Base-by-base conservation (phyloP, 2,329 filamentous ascomycete genomes). In the Pseudogymnoascus sp. region DNA sequence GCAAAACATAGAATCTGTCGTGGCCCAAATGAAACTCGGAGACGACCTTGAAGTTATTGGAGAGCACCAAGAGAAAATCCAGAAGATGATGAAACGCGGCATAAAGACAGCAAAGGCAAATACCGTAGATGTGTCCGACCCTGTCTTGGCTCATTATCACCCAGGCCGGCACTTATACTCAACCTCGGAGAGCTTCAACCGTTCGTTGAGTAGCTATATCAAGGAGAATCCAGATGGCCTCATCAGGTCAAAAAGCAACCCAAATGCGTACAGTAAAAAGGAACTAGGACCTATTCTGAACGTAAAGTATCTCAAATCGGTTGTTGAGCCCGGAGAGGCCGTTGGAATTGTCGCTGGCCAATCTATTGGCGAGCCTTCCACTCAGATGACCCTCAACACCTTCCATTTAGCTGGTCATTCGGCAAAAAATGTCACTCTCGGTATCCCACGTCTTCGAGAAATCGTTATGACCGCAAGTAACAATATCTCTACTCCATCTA, bases 361-460 rank as follows among this genome's bases (percentile, higher is more conserved):
- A 76, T 97, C 93, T 33, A 87, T 99, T 42, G 94, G 94, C 72
- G 95, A 99, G 73, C 94, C 95, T 7, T 97, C 92, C 2, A 99
- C 94, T 9, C 94, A 99, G 75, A 99, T 99, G 95, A 99, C 95
- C 6, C 80, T 99, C 62, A 99, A 99, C 78, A 99, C 95, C 28
- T 99, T 99, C 84, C 94, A 99, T 83, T 90, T 99, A 84, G 94
- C 94, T 75, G 94, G 94, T 72, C 93, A 97, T 80, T 92, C 94
- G 19, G 89, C 94, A 30, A 97, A 97, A 82, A 99, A 99, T 83
- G 95, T 99, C 72, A 99, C 94, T 0, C 84, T 97, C 19, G 94
- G 94, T 90, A 97, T 99, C 72, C 94, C 94, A 64, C 91, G 94
- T 77, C 83, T 99, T 19, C 84, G 94, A 78, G 94, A 99, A 82